These are phyloP conservation scores for Microsporum audouinii DNA, from an alignment of 2,329 filamentous ascomycete genomes.

Conservation along the genomic window DNA sequence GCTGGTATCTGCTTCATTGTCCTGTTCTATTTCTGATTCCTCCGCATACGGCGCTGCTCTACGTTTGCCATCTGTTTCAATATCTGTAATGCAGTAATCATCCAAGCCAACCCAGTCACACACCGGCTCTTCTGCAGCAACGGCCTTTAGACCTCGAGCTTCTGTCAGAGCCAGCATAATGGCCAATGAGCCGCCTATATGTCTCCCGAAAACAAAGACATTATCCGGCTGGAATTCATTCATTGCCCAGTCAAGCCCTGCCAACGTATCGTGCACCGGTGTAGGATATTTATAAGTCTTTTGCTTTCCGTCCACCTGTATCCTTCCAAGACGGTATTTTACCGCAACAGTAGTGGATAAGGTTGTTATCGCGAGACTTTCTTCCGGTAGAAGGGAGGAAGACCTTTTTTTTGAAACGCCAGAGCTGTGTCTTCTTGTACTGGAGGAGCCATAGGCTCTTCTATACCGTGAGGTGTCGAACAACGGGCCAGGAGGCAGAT, in stretches of 20 bases:
- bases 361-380: constrained; percentile 23
- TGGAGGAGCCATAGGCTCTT: neutral
- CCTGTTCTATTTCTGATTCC: neutral
- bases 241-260: constrained; percentile 31
- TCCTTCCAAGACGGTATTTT: constrained; percentile 29
- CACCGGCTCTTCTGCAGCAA: constrained; percentile 26
- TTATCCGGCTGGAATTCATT: constrained; percentile 22
- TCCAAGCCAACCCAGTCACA: constrained; percentile 34
- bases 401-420: neutral
- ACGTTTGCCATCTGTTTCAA: neutral
- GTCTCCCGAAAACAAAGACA: constrained; percentile 25
- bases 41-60: neutral
- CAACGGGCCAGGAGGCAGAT: constrained; percentile 29
- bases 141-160: constrained; percentile 22
- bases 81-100: constrained; percentile 25
- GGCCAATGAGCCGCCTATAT: constrained; percentile 33
- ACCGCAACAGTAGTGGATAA: constrained; percentile 30
- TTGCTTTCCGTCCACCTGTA: neutral
- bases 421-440: neutral
- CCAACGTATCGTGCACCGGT: constrained; percentile 30
- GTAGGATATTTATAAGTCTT: constrained; percentile 24
- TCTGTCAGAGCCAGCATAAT: constrained; percentile 35
- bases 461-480: constrained; percentile 12
- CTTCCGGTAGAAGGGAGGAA: constrained; percentile 15
- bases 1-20: neutral